A percentile compares a stretch with the other conserved stretches of the same genome.
Evolutionary conservation across 2,329 filamentous ascomycete species (phyloP).

Genomic region (Plectosphaerella plurivora): DNA sequence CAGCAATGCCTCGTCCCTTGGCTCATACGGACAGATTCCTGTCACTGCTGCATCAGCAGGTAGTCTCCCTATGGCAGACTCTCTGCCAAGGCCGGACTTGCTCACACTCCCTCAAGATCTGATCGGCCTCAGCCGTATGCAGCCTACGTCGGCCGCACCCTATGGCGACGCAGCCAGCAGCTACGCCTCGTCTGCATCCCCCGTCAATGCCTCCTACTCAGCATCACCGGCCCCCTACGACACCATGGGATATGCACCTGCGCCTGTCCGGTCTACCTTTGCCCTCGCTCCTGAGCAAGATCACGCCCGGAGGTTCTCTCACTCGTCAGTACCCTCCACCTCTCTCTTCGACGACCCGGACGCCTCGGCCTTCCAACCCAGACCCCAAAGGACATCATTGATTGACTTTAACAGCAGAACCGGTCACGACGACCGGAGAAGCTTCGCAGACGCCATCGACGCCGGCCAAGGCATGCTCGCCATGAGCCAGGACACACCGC

Average conservation of each 20-base stretch:
- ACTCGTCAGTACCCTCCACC: constrained; percentile 67
- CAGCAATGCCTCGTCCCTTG: constrained; percentile 55
- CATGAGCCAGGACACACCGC: constrained; percentile 90
- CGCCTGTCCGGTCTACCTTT: constrained; percentile 51
- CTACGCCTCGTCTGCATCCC: constrained; percentile 63
- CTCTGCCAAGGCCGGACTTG: constrained; percentile 61
- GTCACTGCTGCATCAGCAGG: constrained; percentile 71
- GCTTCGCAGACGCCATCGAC: constrained; percentile 85
- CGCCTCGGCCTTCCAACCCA: constrained; percentile 17
- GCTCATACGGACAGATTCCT: constrained; percentile 68
- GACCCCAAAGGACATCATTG: constrained; percentile 54
- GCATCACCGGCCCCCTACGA: constrained; percentile 70
- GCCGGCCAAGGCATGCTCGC: constrained; percentile 92
- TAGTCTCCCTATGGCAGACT: constrained; percentile 53
- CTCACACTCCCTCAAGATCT: constrained; percentile 73
- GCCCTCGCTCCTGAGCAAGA: constrained; percentile 54
- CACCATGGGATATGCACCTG: constrained; percentile 68
- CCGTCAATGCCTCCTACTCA: constrained; percentile 61
- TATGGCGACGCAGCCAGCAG: constrained; percentile 59
- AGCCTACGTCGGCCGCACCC: constrained; percentile 53
- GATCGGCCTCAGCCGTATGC: constrained; percentile 61
- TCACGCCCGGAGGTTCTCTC: constrained; percentile 66
- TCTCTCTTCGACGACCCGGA: constrained; percentile 43
- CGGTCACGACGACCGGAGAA: constrained; percentile 53
- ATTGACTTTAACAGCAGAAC: constrained; percentile 51